Conservation (phyloP, 2,329 filamentous ascomycete genomes). For the Aschersonia sp. region DNA sequence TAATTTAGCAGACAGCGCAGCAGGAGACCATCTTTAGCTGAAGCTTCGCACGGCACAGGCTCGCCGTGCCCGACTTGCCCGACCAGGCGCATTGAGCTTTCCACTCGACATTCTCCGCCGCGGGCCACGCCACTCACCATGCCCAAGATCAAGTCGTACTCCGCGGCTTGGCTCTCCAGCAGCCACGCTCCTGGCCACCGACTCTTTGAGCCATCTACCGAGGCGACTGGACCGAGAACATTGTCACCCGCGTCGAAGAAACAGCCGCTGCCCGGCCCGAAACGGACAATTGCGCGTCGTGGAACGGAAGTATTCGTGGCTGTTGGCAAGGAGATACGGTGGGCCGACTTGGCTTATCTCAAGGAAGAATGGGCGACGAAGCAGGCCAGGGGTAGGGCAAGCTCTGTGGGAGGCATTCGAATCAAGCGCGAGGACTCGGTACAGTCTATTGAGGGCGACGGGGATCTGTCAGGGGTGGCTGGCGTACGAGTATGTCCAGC, state of each 20-base stretch:
- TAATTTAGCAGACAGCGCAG: too few species aligned
- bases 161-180: conserved; percentile 72
- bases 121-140: conserved; percentile 32
- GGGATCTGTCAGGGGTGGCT: conserved; percentile 12
- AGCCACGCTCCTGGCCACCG: conserved; percentile 57
- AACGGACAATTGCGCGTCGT: conserved; percentile 59
- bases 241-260: conserved; percentile 25
- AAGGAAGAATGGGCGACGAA: conserved; percentile 41
- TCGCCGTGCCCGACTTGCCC: too few species aligned
- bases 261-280: conserved; percentile 31
- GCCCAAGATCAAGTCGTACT: conserved; percentile 76
- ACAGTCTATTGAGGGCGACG: conserved; percentile 19
- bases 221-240: conserved; percentile 23
- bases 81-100: too few species aligned
- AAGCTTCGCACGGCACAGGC: too few species aligned
- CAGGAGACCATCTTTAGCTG: too few species aligned
- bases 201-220: conserved; percentile 48
- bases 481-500: conserved; percentile 18
- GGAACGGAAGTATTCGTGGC: conserved; percentile 84
- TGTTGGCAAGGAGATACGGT: conserved; percentile 78
- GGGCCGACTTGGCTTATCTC: conserved; percentile 70
- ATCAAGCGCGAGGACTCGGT: conserved; percentile 34
- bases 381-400: conserved; percentile 14
- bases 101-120: too few species aligned
- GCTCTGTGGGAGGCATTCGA: conserved; percentile 14